Conservation (phyloP, 2,329 filamentous ascomycete genomes). For the Bipolaris zeicola region DNA sequence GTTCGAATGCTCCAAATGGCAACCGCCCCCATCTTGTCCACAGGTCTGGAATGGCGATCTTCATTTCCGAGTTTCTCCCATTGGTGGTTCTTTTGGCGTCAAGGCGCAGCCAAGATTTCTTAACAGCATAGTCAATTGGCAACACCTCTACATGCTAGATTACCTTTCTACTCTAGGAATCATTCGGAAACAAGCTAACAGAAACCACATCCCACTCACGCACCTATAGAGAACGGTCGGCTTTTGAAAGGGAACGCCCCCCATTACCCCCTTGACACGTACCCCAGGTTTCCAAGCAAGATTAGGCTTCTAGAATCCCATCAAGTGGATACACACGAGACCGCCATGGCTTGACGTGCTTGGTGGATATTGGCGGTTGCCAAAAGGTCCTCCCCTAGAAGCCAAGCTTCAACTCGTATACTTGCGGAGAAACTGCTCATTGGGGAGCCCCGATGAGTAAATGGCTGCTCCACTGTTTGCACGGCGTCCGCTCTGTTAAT, state of each 20-base stretch:
- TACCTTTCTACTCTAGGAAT: conserved; percentile 13
- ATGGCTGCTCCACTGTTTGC: conserved; percentile 21
- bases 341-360: conserved; percentile 14
- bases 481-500: conserved; percentile 20
- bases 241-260: neutral
- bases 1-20: neutral
- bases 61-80: conserved; percentile 17
- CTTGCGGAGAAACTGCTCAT: conserved; percentile 21
- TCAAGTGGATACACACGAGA: conserved; percentile 10
- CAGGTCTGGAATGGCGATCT: conserved; percentile 1
- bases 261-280: conserved; percentile 3
- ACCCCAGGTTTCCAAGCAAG: conserved; percentile 10
- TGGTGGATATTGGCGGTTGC: conserved; percentile 29
- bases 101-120: conserved; percentile 24
- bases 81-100: conserved; percentile 30
- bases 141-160: conserved; percentile 20
- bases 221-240: conserved; percentile 7
- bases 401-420: conserved; percentile 14
- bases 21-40: neutral
- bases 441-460: conserved; percentile 11
- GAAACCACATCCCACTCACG: conserved; percentile 10
- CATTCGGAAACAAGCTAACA: neutral
- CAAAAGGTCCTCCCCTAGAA: neutral
- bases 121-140: conserved; percentile 20
- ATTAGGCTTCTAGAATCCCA: conserved; percentile 5